These are phyloP conservation scores for Botrytis porri DNA, from an alignment of 2,329 filamentous ascomycete genomes.

Conservation along the genomic window DNA sequence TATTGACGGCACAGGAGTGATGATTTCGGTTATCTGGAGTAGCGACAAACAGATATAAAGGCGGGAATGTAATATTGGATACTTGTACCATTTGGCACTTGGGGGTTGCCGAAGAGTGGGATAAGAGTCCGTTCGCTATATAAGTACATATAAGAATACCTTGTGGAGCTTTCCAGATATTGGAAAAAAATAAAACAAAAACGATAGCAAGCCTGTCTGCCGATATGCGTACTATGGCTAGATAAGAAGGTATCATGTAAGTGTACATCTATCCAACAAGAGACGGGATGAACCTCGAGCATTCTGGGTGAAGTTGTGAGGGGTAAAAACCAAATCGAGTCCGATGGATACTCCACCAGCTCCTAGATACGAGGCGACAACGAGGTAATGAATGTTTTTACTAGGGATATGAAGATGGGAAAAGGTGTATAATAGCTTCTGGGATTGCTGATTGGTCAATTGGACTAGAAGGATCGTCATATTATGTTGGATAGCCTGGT, in stretches of 20 bases:
- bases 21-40: not conserved
- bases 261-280: not conserved
- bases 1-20: not conserved
- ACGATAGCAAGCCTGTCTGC: not conserved
- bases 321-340: not conserved
- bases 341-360: not conserved
- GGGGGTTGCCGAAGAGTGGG: conserved; percentile 1
- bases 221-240: not conserved
- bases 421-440: not conserved
- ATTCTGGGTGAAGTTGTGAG: not conserved
- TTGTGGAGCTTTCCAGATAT: not conserved
- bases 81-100: not conserved
- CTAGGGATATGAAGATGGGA: not conserved
- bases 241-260: conserved; percentile 16
- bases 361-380: conserved; percentile 12
- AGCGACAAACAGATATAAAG: not conserved
- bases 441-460: not conserved
- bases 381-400: not conserved
- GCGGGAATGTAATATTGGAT: not conserved
- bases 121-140: not conserved
- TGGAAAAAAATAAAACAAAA: not conserved
- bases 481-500: not conserved
- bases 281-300: conserved; percentile 10
- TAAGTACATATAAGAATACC: not conserved
- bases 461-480: not conserved